phyloP scores from a whole-genome alignment of 495 filamentous ascomycete species.

The Hypomontagnella monticulosa region DNA sequence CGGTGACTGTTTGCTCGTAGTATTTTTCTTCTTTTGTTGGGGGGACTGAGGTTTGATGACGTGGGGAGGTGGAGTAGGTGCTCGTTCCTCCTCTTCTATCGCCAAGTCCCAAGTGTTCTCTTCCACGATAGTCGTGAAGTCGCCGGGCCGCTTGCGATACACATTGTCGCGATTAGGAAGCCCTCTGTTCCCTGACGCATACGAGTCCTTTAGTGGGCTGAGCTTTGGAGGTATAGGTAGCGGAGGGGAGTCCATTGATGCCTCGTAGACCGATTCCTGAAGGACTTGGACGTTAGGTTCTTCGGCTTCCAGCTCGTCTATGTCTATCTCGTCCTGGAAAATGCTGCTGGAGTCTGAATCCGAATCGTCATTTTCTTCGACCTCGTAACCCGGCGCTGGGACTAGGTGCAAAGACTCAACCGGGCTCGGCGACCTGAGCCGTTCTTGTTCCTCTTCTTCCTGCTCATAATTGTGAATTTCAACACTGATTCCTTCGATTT shows the following conservation, averaged over 20 bases:
- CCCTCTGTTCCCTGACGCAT: conserved; percentile 56
- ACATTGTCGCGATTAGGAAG: conserved; percentile 2
- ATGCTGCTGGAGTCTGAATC: conserved; percentile 61
- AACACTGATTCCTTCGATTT: conserved; percentile 39
- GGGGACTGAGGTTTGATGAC: conserved; percentile 36
- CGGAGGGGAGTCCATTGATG: conserved; percentile 44
- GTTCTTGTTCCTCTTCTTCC: conserved; percentile 38
- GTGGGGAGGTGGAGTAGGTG: conserved; percentile 47
- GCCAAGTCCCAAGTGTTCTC: conserved; percentile 55
- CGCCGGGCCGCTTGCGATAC: conserved; percentile 42
- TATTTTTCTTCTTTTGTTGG: conserved; percentile 21
- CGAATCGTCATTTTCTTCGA: conserved; percentile 51
- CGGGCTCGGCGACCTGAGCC: conserved; percentile 29
- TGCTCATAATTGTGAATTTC: not conserved
- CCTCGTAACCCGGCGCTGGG: conserved; percentile 42
- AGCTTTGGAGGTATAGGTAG: conserved; percentile 53
- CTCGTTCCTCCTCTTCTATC: conserved; percentile 36
- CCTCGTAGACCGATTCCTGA: conserved; percentile 53
- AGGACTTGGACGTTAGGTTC: conserved; percentile 60
- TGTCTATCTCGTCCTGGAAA: conserved; percentile 62
- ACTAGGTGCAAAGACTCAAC: conserved; percentile 48
- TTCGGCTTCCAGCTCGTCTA: conserved; percentile 59
- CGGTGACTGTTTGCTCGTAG: conserved; percentile 16
- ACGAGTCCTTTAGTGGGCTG: conserved; percentile 58
- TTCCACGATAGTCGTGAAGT: conserved; percentile 56